phyloP scores from a whole-genome alignment of 2,329 filamentous ascomycete genomes.

The Lithohypha guttulata region DNA sequence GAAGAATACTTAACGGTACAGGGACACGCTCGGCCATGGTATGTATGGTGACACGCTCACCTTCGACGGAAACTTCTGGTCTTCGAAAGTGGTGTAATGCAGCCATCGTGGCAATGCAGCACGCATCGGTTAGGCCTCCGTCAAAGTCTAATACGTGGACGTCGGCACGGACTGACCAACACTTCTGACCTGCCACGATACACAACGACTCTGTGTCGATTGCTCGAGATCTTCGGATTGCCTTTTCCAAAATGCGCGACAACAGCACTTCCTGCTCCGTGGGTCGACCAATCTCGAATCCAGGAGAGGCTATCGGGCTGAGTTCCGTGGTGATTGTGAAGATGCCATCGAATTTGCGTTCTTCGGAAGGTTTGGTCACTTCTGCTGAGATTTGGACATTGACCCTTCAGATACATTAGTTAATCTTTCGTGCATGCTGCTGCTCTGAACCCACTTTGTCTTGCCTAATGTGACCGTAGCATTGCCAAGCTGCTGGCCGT shows the following conservation, averaged over 20 bases:
- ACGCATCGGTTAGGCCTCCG: slow-evolving; percentile 76
- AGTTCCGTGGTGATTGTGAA: slow-evolving; percentile 89
- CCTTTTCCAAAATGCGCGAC: slow-evolving; percentile 83
- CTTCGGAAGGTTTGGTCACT: slow-evolving; percentile 71
- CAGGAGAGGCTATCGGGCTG: slow-evolving; percentile 80
- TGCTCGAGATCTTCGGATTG: slow-evolving; percentile 79
- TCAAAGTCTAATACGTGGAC: slow-evolving; percentile 86
- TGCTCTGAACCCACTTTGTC: slow-evolving; percentile 55
- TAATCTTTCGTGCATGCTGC: background rate
- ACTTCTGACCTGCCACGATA: slow-evolving; percentile 79
- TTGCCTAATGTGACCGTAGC: slow-evolving; percentile 81
- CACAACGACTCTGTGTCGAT: slow-evolving; percentile 94
- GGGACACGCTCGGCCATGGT: slow-evolving; percentile 77
- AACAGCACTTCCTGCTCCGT: slow-evolving; percentile 78
- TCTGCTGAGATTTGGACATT: slow-evolving; percentile 78
- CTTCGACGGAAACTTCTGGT: slow-evolving; percentile 78
- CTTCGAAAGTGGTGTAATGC: slow-evolving; percentile 84
- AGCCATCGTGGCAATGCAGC: slow-evolving; percentile 77
- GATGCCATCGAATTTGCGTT: slow-evolving; percentile 89
- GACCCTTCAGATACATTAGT: slow-evolving; percentile 51
- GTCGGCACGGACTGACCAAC: slow-evolving; percentile 83
- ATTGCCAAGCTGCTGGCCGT: slow-evolving; percentile 84
- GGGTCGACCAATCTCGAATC: slow-evolving; percentile 73
- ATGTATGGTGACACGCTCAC: slow-evolving; percentile 75
- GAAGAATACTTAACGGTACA: slow-evolving; percentile 78